Base-by-base conservation (phyloP, 73 alveolate genomes). In the Paramecium caudatum region DNA sequence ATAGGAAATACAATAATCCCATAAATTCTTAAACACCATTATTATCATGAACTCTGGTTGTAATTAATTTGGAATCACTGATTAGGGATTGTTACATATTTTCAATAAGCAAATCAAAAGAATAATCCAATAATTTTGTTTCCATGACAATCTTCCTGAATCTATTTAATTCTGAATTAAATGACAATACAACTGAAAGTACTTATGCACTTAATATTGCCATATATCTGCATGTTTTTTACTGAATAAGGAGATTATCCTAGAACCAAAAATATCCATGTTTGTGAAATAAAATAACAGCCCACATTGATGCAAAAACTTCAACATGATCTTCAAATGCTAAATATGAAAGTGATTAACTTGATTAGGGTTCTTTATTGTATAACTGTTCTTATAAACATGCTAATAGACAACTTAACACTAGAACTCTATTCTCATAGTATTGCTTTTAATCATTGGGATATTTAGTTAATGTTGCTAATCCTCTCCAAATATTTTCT, bases 281-380 rank as follows among this genome's bases (percentile, higher is more conserved):
- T 74, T 45, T 74, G 15, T 74, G 68, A 15, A 74, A 74, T 74
- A 74, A 39, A 4, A 74, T 74, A 3, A 45, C 47, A 9, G 88
- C 88, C 88, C 88, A 74, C 7, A 74, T 15, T 19, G 88, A 74
- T 6, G 47, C 88, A 45, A 74, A 74, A 37, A 74, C 43, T 45
- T 74, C 88, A 19, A 27, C 39, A 21, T 74, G 39, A 41, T 74
- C 46, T 74, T 74, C 39, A 74, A 37, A 37, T 39, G 47, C 65
- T 39, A 74, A 74, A 74, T 37, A 41, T 17, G 43, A 15, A 39
- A 74, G 21, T 16, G 83, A 23, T 33, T 9, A 9, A 33, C 50
- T 33, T 13, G 47, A 19, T 19, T 37, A 15, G 0, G 88, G 69
- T 9, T 68, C 34, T 15, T 68, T 8, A 17, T 13, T 5, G 19